These are phyloP conservation scores for Fusarium sp. DNA, from an alignment of 2,329 filamentous ascomycete species.

Conservation along the genomic window DNA sequence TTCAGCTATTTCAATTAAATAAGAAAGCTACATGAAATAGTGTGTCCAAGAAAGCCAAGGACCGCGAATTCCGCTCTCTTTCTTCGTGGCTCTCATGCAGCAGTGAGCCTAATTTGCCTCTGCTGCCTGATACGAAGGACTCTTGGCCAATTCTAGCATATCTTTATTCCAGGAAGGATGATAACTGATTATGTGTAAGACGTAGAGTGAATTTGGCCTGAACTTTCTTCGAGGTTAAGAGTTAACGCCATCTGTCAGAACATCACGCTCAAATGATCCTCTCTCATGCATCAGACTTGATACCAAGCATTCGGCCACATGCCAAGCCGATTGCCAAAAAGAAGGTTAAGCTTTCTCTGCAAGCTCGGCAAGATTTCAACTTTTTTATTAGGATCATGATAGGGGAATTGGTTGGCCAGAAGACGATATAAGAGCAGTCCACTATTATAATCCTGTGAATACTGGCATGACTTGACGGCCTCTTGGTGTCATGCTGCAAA, in stretches of 20 bases:
- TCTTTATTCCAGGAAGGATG: neutral
- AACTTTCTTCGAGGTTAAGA: neutral
- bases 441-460: neutral
- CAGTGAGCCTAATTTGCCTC: neutral
- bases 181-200: neutral
- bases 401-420: neutral
- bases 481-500: neutral
- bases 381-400: neutral
- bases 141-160: neutral
- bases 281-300: neutral
- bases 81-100: neutral
- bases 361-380: neutral
- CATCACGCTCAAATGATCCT: neutral
- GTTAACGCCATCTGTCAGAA: neutral
- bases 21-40: neutral
- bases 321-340: neutral
- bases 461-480: neutral
- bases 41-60: neutral
- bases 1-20: neutral
- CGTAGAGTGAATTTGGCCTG: neutral
- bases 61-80: neutral
- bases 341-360: neutral
- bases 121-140: neutral
- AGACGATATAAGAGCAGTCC: neutral
- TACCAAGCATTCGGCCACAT: neutral